Evolutionary conservation across 2,329 filamentous ascomycete species (phyloP).

Genomic region (Cylindrodendrum hubeiense): DNA sequence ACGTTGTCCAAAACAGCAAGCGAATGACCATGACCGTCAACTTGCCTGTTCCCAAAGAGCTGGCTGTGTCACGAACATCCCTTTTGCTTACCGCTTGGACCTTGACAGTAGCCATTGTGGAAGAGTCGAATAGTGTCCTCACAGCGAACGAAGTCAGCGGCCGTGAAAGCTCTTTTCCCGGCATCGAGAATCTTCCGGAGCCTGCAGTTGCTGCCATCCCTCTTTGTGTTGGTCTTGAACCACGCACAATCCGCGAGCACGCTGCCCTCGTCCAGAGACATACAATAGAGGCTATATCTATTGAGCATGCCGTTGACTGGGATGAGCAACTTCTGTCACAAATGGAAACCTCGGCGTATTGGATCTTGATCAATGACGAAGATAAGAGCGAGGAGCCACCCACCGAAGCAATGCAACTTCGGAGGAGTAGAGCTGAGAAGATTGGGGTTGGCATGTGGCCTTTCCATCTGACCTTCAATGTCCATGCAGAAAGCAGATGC

Average conservation of each 20-base stretch:
- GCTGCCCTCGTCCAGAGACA: neutral
- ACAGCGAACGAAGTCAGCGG: neutral
- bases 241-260: neutral
- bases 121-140: neutral
- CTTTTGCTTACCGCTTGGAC: constrained; percentile 1
- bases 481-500: neutral
- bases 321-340: neutral
- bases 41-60: neutral
- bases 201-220: neutral
- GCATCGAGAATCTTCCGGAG: neutral
- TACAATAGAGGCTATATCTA: neutral
- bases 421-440: neutral
- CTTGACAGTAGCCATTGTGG: neutral
- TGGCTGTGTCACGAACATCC: neutral
- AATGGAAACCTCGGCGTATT: neutral
- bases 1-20: neutral
- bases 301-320: neutral
- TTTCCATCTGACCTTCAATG: neutral
- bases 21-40: neutral
- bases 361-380: constrained; percentile 2
- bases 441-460: neutral
- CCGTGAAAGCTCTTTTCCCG: neutral
- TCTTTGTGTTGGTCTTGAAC: neutral
- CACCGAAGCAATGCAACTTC: neutral
- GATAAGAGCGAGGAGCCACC: neutral